These are phyloP conservation scores for Solanum gracilifrons DNA, from an alignment of 257 asterid genomes.

Conservation along the genomic window DNA sequence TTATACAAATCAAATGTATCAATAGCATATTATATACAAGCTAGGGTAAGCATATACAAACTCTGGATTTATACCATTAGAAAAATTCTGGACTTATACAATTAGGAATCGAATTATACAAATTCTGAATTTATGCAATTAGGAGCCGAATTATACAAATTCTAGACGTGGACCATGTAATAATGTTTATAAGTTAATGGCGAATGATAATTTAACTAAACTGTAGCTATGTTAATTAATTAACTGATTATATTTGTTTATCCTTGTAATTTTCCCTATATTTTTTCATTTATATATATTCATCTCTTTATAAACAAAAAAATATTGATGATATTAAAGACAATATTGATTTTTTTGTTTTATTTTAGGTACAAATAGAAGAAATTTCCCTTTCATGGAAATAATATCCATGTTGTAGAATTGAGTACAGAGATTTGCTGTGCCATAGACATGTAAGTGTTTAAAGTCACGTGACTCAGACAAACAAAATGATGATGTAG, in stretches of 20 bases:
- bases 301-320: not conserved
- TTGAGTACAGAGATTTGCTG: slow-evolving; percentile 1
- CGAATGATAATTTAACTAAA: not conserved
- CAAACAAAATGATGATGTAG: not conserved
- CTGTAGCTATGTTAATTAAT: no score
- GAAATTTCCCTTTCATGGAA: slow-evolving; percentile 1
- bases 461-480: not conserved
- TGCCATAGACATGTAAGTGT: not conserved
- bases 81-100: not conserved
- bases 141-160: not conserved
- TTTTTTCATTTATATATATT: not conserved
- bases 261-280: not conserved
- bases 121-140: no score
- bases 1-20: no score
- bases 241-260: no score
- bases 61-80: no score
- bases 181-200: not conserved
- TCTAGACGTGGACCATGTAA: not conserved
- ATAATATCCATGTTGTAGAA: not conserved
- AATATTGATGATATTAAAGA: not conserved
- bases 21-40: not conserved
- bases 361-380: not conserved
- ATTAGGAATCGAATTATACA: not conserved
- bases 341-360: not conserved
- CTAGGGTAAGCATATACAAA: not conserved